Conservation (phyloP, 345 rosid genomes). For the Gossypium raimondii region DNA sequence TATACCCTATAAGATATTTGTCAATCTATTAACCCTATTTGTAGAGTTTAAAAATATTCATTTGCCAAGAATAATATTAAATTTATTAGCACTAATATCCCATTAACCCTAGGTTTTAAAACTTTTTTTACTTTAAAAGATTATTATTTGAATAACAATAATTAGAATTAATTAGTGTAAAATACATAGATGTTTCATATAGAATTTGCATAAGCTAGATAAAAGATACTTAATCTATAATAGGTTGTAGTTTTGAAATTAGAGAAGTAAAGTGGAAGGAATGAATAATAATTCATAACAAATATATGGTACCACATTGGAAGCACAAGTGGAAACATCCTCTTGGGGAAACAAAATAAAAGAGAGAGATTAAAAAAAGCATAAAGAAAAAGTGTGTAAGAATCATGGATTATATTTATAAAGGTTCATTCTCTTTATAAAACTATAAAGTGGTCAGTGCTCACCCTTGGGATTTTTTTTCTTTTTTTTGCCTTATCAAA, state of each 20-base stretch:
- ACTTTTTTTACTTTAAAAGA: no score
- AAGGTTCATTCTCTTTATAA: background rate
- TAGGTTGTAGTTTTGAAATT: background rate
- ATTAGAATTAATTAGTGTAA: no score
- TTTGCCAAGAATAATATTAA: no score
- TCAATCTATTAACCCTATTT: no score
- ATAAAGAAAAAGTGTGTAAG: background rate
- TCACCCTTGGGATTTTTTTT: background rate
- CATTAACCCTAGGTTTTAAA: no score
- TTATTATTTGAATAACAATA: no score
- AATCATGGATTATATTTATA: background rate
- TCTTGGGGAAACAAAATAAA: background rate
- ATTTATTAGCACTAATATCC: no score
- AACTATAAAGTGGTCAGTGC: background rate
- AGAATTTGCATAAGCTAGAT: no score
- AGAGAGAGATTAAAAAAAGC: background rate
- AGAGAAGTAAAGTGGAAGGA: conserved; percentile 4
- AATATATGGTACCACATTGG: background rate
- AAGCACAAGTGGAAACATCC: background rate
- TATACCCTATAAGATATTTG: fast-evolving
- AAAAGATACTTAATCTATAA: no score
- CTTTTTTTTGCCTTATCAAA: background rate
- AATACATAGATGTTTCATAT: no score
- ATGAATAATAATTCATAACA: background rate
- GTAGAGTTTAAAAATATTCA: no score